These are phyloP conservation scores for Wickerhamomyces chambardii DNA, from an alignment of 805 yeast species.

Conservation along the genomic window DNA sequence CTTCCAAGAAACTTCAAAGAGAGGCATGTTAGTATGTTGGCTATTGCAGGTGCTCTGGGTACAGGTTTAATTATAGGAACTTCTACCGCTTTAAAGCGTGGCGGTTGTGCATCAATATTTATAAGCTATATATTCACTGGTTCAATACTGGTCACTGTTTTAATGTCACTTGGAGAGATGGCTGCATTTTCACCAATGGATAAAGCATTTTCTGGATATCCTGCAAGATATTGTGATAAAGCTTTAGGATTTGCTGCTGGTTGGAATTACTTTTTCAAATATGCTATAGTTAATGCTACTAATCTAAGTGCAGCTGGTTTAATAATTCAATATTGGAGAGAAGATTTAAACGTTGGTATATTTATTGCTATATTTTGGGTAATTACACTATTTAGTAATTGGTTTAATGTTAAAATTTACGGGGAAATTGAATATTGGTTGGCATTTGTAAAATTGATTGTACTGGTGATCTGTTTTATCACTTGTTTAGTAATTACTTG, in stretches of 20 bases:
- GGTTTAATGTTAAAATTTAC: conserved; percentile 26
- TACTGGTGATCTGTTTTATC: conserved; percentile 42
- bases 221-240: conserved; percentile 31
- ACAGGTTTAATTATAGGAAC: conserved; percentile 51
- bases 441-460: conserved; percentile 39
- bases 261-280: conserved; percentile 18
- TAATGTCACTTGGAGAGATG: conserved; percentile 62
- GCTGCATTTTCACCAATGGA: conserved; percentile 59
- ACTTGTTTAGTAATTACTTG: conserved; percentile 40
- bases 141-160: conserved; percentile 57
- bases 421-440: conserved; percentile 47
- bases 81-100: conserved; percentile 36
- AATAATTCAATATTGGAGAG: conserved; percentile 34
- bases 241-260: conserved; percentile 20
- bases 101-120: conserved; percentile 44
- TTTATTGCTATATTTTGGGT: conserved; percentile 29
- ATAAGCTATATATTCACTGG: conserved; percentile 67
- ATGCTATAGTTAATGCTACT: conserved; percentile 17
- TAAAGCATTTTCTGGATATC: conserved; percentile 59
- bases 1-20: too few relatives aligned
- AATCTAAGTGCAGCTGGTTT: conserved; percentile 57
- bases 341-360: conserved; percentile 28
- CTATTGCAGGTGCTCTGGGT: conserved; percentile 56
- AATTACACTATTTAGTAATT: conserved; percentile 23
- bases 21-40: conserved; percentile 44